Percentiles rank a stretch among this genome's conserved stretches.
Conservation (phyloP, 305 asterid species). For the Solanum hybrid region DNA sequence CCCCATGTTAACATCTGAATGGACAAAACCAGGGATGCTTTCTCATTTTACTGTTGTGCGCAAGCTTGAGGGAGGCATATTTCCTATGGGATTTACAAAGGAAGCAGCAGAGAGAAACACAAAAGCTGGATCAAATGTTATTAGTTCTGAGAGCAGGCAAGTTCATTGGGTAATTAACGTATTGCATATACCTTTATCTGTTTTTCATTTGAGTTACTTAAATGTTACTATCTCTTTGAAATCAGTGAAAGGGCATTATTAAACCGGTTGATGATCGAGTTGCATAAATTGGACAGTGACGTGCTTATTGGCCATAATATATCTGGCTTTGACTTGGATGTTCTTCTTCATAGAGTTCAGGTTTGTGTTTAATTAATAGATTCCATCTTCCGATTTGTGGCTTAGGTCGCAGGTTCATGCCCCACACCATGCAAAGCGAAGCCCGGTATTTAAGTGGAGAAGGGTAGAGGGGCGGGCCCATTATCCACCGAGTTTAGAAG, state of each 20-base stretch:
- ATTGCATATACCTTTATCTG: background rate
- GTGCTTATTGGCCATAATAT: constrained; percentile 95
- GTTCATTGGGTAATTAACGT: constrained; percentile 16
- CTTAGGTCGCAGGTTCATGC: too few relatives aligned
- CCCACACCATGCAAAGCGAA: too few relatives aligned
- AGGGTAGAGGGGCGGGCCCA: too few relatives aligned
- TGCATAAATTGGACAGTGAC: constrained; percentile 86
- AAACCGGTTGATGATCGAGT: constrained; percentile 80
- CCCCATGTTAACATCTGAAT: constrained; percentile 83
- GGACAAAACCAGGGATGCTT: constrained; percentile 69
- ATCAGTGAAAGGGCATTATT: constrained; percentile 94
- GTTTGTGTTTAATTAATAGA: constrained; percentile 26
- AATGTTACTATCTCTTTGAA: constrained; percentile 2
- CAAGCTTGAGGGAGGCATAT: constrained; percentile 86
- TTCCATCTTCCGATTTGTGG: background rate
- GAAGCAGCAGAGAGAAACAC: constrained; percentile 75
- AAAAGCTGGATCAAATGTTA: constrained; percentile 68
- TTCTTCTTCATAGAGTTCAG: constrained; percentile 96
- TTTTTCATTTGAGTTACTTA: constrained; percentile 8
- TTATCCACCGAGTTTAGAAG: too few relatives aligned
- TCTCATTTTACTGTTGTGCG: constrained; percentile 89
- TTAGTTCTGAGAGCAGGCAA: constrained; percentile 73
- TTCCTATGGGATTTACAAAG: constrained; percentile 82
- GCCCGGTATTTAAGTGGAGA: too few relatives aligned
- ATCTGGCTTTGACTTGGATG: constrained; percentile 97